Evolutionary conservation across 2,329 filamentous ascomycete genomes (phyloP), one percentile per base, ranked within the genome.

Genomic region (Verticillium isaacii): DNA sequence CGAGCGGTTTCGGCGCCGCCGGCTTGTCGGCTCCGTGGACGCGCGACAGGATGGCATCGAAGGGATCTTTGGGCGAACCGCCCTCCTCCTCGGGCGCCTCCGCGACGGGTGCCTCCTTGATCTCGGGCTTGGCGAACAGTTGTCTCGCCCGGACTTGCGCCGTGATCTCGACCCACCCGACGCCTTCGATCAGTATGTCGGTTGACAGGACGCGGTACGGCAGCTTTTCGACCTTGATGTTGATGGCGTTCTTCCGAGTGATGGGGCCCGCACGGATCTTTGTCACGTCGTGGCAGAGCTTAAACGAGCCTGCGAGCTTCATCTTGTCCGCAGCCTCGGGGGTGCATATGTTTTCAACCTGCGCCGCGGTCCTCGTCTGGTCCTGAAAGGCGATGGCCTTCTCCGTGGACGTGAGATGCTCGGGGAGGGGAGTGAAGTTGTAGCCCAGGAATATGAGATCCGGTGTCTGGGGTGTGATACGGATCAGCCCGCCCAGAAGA

Each of bases 131-230:
- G 58, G 29, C 41, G 57, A 75, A 77, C 60, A 82, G 74, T 62
- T 82, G 78, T 70, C 75, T 83, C 17, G 81, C 85, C 58, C 94
- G 86, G 11, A 96, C 86, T 75, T 99, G 94, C 3, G 89, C 89
- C 0, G 88, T 88, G 50, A 99, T 75, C 75, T 99, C 95, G 2
- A 99, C 84, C 91, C 96, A 99, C 8, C 95, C 95, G 32, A 93
- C 89, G 2, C 95, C 93, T 73, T 98, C 94, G 58, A 99, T 87
- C 15, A 99, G 78, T 29, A 99, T 87, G 71, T 99, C 96, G 0
- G 89, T 84, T 9, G 89, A 87, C 63, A 95, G 82, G 2, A 98
- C 87, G 15, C 85, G 84, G 74, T 93, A 99, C 0, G 93, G 92
- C 5, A 98, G 78, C 17, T 81, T 78, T 2, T 91, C 87, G 0